Evolutionary conservation across 495 filamentous ascomycete genomes (phyloP), one percentile per base, ranked within the genome.

Genomic region (Penicillium waksmanii): DNA sequence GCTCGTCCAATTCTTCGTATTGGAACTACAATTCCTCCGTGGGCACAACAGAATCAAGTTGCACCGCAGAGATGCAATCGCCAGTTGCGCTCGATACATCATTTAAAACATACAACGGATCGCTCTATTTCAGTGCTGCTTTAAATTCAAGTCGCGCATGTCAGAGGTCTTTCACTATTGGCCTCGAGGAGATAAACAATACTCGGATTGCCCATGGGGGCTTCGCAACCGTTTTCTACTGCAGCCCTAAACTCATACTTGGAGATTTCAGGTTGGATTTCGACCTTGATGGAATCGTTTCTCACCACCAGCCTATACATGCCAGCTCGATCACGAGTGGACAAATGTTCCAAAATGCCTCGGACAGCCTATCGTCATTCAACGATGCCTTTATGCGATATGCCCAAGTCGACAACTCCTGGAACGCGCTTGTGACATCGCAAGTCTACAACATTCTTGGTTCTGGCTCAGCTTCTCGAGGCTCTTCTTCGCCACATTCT

Each of bases 251-350:
- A 13, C 23, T 69, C 3, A 13, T 43, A 2, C 62, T 66, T 2
- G 27, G 63, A 11, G 55, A 65, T 21, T 66, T 58, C 25, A 49
- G 60, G 0, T 31, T 65, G n/a, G 5, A 62, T 13, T 65, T 68
- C 27, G 46, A 63, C 7, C 27, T 43, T 4, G 31, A 36, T 10
- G 61, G 66, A 11, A 40, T 25, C 23, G 52, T 71, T 31, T 18
- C 59, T 17, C 12, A 34, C 40, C 53, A 55, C 7, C 25, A 51
- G 13, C 52, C 65, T 10, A 33, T 67, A 11, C 2, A 35, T 19
- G 56, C 50, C 3, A 63, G 48, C 53, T 5, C 48, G 4, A 51
- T 64, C 19, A 57, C 57, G 27, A 56, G 51, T 31, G 64, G 59
- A 0, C 1, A 5, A 4, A 55, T 69, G 34, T 59, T 56, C 23